Percentiles rank a stretch among this genome's conserved stretches.
These are phyloP conservation scores for Fusarium illudens DNA, from an alignment of 2,329 filamentous ascomycete genomes.

Conservation along the genomic window DNA sequence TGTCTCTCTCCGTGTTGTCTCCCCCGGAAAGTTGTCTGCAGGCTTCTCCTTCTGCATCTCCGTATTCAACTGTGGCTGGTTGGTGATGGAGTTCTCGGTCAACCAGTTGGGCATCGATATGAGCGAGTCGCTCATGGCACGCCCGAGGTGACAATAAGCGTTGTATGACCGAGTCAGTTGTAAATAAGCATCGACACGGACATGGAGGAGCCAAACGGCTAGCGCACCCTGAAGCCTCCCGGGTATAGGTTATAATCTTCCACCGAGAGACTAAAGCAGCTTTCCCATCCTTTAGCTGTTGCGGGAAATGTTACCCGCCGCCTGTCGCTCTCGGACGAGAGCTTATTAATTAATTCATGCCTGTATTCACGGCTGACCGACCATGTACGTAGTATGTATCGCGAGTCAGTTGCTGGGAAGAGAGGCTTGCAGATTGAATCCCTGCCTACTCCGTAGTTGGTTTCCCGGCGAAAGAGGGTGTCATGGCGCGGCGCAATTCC, in stretches of 20 bases:
- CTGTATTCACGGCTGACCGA: not conserved
- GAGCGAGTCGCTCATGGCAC: not conserved
- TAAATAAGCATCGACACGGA: not conserved
- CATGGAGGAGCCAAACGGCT: not conserved
- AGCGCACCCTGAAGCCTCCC: not conserved
- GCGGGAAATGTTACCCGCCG: not conserved
- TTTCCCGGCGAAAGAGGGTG: not conserved
- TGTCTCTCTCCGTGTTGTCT: not conserved
- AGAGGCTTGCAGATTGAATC: not conserved
- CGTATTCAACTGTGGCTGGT: not conserved
- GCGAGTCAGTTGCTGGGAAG: constrained; percentile 2
- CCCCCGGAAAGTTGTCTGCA: not conserved
- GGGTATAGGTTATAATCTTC: not conserved
- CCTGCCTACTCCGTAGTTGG: no score
- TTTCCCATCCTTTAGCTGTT: not conserved
- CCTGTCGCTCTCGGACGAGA: not conserved
- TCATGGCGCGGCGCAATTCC: constrained; percentile 15
- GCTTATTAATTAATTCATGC: not conserved
- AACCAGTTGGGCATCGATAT: not conserved
- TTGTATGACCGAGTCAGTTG: not conserved
- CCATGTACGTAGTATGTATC: no score
- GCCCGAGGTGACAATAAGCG: not conserved
- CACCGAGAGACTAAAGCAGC: not conserved
- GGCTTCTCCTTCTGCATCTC: not conserved
- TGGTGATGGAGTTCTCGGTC: not conserved